phyloP scores from a whole-genome alignment of 2,329 filamentous ascomycete species.

The Sporothrix euskadiensis region DNA sequence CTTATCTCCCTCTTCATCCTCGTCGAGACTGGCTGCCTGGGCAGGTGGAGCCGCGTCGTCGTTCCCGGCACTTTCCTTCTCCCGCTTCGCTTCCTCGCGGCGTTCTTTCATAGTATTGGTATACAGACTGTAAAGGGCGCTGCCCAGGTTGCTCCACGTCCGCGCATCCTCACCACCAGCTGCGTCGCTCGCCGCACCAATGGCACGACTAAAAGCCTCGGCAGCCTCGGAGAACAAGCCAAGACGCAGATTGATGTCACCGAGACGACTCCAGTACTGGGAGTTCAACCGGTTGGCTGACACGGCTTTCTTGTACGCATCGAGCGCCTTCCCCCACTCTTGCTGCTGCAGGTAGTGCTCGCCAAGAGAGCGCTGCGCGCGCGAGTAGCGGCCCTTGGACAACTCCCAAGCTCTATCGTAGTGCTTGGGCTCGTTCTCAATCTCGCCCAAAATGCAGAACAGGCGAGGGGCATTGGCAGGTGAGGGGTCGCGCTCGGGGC shows the following conservation, averaged over 20 bases:
- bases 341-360: slow-evolving; percentile 70
- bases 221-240: slow-evolving; percentile 75
- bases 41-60: slow-evolving; percentile 37
- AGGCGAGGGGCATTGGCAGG: slow-evolving; percentile 82
- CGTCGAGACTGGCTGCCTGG: slow-evolving; percentile 20
- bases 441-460: slow-evolving; percentile 90
- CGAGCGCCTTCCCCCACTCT: slow-evolving; percentile 67
- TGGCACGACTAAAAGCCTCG: slow-evolving; percentile 78
- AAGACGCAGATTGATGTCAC: slow-evolving; percentile 81
- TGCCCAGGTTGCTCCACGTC: slow-evolving; percentile 93
- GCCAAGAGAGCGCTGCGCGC: slow-evolving; percentile 84
- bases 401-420: slow-evolving; percentile 89
- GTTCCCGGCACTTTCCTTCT: slow-evolving; percentile 29
- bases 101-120: slow-evolving; percentile 50
- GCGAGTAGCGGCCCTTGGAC: slow-evolving; percentile 75
- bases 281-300: slow-evolving; percentile 78
- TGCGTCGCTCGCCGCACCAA: slow-evolving; percentile 59
- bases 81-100: slow-evolving; percentile 34
- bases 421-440: slow-evolving; percentile 71
- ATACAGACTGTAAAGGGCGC: slow-evolving; percentile 72
- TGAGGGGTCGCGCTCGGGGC: slow-evolving; percentile 67
- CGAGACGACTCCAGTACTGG: slow-evolving; percentile 84
- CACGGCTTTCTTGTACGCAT: slow-evolving; percentile 77
- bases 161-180: slow-evolving; percentile 86
- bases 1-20: slow-evolving; percentile 32